Conservation (phyloP, 2,329 filamentous ascomycete species). For the Thermochaetoides dissita region DNA sequence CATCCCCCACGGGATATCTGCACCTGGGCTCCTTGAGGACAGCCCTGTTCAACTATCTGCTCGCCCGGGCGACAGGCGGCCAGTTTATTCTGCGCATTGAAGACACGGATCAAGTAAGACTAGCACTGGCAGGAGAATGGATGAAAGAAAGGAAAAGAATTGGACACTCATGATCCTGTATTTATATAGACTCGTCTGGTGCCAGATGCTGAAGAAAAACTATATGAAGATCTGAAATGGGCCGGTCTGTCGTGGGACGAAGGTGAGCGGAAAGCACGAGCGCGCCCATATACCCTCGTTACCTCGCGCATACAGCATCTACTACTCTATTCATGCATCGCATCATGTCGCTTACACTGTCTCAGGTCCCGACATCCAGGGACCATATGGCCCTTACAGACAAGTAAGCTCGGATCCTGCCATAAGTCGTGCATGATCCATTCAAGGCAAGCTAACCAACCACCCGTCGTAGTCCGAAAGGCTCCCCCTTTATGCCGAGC, state of each 20-base stretch:
- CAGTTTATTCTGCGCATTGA: slow-evolving; percentile 86
- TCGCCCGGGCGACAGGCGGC: slow-evolving; percentile 76
- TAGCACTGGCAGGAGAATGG: too few species aligned
- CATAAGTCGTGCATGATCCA: not conserved
- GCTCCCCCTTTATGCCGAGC: slow-evolving; percentile 54
- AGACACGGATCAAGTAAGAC: slow-evolving; percentile 75
- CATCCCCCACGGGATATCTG: slow-evolving; percentile 85
- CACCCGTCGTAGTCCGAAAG: slow-evolving; percentile 53
- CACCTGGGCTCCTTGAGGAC: slow-evolving; percentile 86
- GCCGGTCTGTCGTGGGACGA: slow-evolving; percentile 88
- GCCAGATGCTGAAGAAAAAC: slow-evolving; percentile 58
- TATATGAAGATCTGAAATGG: slow-evolving; percentile 76
- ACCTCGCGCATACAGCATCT: too few species aligned
- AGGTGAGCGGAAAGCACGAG: slow-evolving; percentile 32
- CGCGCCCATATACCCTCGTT: too few species aligned
- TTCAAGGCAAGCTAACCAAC: not conserved
- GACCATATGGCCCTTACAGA: slow-evolving; percentile 71
- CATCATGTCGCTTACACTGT: slow-evolving; percentile 8
- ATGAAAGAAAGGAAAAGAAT: not conserved
- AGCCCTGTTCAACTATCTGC: slow-evolving; percentile 85
- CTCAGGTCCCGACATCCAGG: slow-evolving; percentile 63
- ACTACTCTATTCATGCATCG: not conserved
- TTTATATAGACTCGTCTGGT: slow-evolving; percentile 59
- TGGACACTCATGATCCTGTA: not conserved
- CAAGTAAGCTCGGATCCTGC: slow-evolving; percentile 40